Percentiles rank a stretch among this genome's conserved stretches.
phyloP scores from a whole-genome alignment of 2,329 filamentous ascomycete species.

The Exophiala lecanii-corni region DNA sequence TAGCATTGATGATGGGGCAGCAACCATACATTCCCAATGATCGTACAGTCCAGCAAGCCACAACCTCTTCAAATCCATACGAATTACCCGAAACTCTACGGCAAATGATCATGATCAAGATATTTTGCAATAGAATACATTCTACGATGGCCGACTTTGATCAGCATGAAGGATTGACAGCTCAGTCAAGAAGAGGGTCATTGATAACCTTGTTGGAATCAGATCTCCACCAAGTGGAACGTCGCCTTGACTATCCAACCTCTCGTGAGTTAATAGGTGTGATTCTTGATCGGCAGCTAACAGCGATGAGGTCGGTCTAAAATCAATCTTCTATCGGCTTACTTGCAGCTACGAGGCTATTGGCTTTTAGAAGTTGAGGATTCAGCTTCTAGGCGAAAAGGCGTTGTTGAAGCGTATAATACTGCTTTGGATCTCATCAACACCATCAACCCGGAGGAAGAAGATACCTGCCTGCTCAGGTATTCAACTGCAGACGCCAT shows the following conservation, averaged over 20 bases:
- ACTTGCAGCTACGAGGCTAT: not conserved
- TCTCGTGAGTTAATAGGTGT: slow-evolving; percentile 1
- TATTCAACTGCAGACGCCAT: not conserved
- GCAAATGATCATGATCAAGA: not conserved
- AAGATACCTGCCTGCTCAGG: not conserved
- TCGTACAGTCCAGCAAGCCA: slow-evolving; percentile 2
- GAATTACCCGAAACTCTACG: not conserved
- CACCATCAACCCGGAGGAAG: not conserved
- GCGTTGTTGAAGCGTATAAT: not conserved
- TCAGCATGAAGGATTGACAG: not conserved
- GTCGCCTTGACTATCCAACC: not conserved
- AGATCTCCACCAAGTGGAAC: slow-evolving; percentile 1
- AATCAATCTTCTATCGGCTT: not conserved
- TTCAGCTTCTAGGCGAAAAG: not conserved
- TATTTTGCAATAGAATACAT: slow-evolving; percentile 9
- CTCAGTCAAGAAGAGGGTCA: not conserved
- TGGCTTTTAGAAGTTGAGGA: slow-evolving; percentile 1
- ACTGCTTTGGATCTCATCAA: not conserved
- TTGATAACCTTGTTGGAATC: slow-evolving; percentile 1
- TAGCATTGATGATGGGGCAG: slow-evolving; percentile 3
- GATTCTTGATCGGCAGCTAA: not conserved
- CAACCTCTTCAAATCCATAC: not conserved
- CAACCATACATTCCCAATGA: slow-evolving; percentile 2
- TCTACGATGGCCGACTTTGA: not conserved
- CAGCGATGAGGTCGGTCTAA: not conserved